phyloP scores from a whole-genome alignment of 148 eudicot genomes.

The Chenopodium suecicum region DNA sequence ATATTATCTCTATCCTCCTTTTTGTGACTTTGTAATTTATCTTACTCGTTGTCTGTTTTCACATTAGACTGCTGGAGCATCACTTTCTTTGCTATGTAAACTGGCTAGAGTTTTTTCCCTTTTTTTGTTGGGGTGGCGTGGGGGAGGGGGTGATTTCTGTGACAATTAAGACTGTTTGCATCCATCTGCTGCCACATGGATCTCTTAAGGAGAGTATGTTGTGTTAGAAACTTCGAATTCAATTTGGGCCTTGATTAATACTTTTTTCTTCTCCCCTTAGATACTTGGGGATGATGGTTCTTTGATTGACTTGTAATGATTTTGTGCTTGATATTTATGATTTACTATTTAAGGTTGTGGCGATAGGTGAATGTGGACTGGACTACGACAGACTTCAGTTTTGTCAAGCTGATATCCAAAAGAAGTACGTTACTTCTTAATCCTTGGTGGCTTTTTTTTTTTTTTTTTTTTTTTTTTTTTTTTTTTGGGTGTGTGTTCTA shows the following conservation, averaged over 20 bases:
- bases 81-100: neutral
- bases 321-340: slow-evolving; percentile 16
- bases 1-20: neutral
- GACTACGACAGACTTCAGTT: slow-evolving; percentile 97
- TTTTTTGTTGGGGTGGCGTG: no score
- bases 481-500: neutral
- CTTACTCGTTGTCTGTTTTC: neutral
- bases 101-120: no score
- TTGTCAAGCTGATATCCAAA: slow-evolving; percentile 85
- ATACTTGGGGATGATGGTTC: neutral
- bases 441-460: neutral
- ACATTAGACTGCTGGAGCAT: neutral
- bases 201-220: no score
- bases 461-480: slow-evolving; percentile 5
- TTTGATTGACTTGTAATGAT: slow-evolving; percentile 4
- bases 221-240: neutral
- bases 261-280: neutral
- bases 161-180: no score
- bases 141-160: no score
- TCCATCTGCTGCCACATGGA: no score
- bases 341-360: slow-evolving; percentile 71
- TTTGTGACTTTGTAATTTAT: neutral
- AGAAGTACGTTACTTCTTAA: slow-evolving; percentile 53
- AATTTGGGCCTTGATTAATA: neutral
- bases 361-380: slow-evolving; percentile 99